Evolutionary conservation across 805 yeast species (phyloP).

Genomic region (Blastobotrys americana): DNA sequence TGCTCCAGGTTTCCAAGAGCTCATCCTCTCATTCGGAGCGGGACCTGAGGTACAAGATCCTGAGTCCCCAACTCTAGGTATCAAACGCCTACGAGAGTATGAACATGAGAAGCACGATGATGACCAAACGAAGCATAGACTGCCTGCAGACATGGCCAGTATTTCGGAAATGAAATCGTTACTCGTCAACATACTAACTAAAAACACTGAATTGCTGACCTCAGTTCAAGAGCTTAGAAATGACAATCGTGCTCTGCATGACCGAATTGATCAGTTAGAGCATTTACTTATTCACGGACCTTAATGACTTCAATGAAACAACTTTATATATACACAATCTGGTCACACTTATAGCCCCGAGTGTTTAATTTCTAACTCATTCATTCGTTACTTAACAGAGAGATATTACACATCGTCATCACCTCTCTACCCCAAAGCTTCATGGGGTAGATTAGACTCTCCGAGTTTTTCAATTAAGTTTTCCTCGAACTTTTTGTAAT

Average conservation of each 20-base stretch:
- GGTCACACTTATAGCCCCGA: neutral
- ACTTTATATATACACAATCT: neutral
- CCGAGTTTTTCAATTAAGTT: neutral
- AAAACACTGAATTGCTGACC: neutral
- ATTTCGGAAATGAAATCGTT: neutral
- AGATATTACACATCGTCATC: neutral
- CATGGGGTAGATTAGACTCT: neutral
- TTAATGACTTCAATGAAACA: neutral
- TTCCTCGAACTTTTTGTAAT: neutral
- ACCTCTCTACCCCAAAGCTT: neutral
- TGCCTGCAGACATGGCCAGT: too few species aligned
- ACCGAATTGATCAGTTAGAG: neutral
- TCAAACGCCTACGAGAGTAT: neutral
- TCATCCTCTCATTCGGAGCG: neutral
- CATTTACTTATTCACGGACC: neutral
- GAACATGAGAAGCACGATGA: too few species aligned
- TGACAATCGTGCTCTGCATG: neutral
- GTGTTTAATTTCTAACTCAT: neutral
- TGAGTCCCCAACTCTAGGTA: slow-evolving; percentile 4
- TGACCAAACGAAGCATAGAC: too few species aligned
- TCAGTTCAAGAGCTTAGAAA: neutral
- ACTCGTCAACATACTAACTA: neutral
- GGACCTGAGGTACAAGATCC: slow-evolving; percentile 4
- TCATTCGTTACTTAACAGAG: neutral
- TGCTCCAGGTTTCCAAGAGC: slow-evolving; percentile 1